Conservation (phyloP, 257 asterid species). For the Plantago elongata region DNA sequence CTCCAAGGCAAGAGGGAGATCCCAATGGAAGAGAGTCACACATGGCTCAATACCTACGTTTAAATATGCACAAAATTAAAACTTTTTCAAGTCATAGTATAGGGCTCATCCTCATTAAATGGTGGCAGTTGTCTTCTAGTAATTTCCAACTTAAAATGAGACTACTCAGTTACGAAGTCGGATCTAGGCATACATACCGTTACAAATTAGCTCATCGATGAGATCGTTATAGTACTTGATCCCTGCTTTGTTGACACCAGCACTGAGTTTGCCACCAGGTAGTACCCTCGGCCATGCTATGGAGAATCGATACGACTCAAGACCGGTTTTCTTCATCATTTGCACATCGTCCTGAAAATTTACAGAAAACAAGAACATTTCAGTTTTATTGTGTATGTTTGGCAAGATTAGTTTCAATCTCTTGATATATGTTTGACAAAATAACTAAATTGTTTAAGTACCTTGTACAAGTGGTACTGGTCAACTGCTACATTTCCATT, state of each 20-base stretch:
- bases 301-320: conserved; percentile 29
- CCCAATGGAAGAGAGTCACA: conserved; percentile 48
- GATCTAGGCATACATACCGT: background rate
- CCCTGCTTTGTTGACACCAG: conserved; percentile 32
- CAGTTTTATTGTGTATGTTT: background rate
- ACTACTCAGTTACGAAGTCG: background rate
- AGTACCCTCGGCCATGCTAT: conserved; percentile 36
- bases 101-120: background rate
- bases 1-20: conserved; percentile 36
- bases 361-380: background rate
- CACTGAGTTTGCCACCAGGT: conserved; percentile 35
- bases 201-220: conserved; percentile 13
- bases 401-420: too few relatives aligned
- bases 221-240: conserved; percentile 34
- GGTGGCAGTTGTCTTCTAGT: too few relatives aligned
- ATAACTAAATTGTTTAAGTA: background rate
- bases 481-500: conserved; percentile 32
- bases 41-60: conserved; percentile 35
- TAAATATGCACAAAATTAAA: background rate
- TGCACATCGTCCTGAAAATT: conserved; percentile 27
- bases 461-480: conserved; percentile 30
- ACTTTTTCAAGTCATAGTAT: background rate
- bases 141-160: too few relatives aligned
- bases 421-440: too few relatives aligned
- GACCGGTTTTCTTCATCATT: conserved; percentile 23